phyloP scores from a whole-genome alignment of 768 basidiomycete species.

The Mycena rosella region DNA sequence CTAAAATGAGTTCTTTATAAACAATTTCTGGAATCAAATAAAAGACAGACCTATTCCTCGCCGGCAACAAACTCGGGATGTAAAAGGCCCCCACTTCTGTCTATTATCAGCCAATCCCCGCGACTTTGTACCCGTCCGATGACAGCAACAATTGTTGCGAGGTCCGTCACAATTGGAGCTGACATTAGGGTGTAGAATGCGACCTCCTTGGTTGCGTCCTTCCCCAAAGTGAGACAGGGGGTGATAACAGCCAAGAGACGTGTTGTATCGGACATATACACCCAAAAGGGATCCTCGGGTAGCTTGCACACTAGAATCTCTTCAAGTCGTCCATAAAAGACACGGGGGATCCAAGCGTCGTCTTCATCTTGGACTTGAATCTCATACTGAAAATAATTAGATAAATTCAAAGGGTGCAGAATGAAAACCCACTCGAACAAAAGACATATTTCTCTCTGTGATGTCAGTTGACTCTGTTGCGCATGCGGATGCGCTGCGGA shows the following conservation, averaged over 20 bases:
- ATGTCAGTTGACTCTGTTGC: neutral
- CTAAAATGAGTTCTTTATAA: neutral
- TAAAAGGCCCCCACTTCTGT: constrained; percentile 13
- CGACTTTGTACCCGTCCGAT: constrained; percentile 28
- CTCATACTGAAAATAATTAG: neutral
- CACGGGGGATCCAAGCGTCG: neutral
- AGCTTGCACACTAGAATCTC: constrained; percentile 32
- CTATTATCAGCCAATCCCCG: constrained; percentile 30
- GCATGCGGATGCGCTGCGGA: constrained; percentile 24
- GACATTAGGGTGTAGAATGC: constrained; percentile 7
- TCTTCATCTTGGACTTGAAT: neutral
- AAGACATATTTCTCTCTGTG: neutral
- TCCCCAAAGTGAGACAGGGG: constrained; percentile 30
- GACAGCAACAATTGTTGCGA: constrained; percentile 28
- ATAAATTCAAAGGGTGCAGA: neutral
- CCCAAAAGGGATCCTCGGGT: neutral
- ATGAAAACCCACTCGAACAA: neutral
- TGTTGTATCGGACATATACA: neutral
- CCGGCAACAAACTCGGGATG: constrained; percentile 11
- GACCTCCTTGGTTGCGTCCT: constrained; percentile 27
- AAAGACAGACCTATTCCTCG: too few species aligned
- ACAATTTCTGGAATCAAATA: neutral
- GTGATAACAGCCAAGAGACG: constrained; percentile 31
- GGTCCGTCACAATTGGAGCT: constrained; percentile 25
- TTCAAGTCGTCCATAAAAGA: constrained; percentile 36